Conservation (phyloP, 2,329 filamentous ascomycete genomes). For the Botrytis sinoallii region DNA sequence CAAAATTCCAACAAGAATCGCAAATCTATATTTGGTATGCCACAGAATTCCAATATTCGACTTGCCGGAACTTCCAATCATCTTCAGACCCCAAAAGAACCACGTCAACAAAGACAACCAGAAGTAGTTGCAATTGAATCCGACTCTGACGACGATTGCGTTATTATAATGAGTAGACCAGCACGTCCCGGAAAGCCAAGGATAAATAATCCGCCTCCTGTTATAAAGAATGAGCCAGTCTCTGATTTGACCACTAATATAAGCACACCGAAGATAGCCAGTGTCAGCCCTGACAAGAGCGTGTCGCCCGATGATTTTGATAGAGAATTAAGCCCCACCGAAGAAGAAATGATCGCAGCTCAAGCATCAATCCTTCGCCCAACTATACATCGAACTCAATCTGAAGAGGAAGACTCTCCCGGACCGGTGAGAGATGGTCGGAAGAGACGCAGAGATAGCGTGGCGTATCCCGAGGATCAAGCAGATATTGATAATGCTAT, state of each 20-base stretch:
- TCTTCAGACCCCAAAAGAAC: neutral
- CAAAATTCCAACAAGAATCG: neutral
- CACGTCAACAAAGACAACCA: neutral
- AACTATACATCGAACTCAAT: neutral
- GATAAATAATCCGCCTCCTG: neutral
- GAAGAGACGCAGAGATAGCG: slow-evolving; percentile 6
- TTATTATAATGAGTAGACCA: neutral
- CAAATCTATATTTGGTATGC: neutral
- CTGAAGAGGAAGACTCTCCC: neutral
- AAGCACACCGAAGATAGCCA: neutral
- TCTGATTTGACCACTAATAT: neutral
- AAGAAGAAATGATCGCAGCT: slow-evolving; percentile 16
- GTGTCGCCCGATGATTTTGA: neutral
- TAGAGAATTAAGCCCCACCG: neutral
- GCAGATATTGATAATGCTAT: slow-evolving; percentile 20
- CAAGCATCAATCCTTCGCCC: neutral
- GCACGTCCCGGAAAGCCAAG: neutral
- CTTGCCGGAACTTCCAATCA: neutral
- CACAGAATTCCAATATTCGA: neutral
- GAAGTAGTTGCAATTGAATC: neutral
- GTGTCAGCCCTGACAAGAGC: neutral
- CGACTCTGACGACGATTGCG: slow-evolving; percentile 7
- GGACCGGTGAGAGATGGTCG: neutral
- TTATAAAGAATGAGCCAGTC: neutral
- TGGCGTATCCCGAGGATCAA: neutral